phyloP scores from a whole-genome alignment of 2,329 filamentous ascomycete genomes.

The Beauveria medogensis region DNA sequence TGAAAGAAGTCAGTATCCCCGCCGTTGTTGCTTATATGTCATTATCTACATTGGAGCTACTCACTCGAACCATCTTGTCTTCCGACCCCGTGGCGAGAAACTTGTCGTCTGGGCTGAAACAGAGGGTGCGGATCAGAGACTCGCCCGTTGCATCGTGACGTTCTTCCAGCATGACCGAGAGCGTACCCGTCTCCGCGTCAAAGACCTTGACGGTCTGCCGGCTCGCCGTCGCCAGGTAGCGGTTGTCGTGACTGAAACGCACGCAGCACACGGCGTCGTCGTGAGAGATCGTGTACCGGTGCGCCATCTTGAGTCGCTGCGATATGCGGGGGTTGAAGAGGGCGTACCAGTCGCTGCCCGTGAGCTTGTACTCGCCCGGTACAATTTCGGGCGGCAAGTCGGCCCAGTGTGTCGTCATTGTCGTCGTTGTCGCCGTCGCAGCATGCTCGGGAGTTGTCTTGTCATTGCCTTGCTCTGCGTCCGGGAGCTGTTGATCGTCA shows the following conservation, averaged over 20 bases:
- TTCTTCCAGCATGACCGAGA: constrained; percentile 84
- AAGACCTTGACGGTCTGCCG: constrained; percentile 98
- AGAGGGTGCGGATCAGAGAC: constrained; percentile 93
- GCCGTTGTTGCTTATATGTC: not conserved
- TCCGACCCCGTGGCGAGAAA: constrained; percentile 93
- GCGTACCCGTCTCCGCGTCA: constrained; percentile 78
- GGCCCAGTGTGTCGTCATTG: constrained; percentile 27
- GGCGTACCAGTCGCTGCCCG: constrained; percentile 86
- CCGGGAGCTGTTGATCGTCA: not conserved
- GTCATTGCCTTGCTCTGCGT: constrained; percentile 1
- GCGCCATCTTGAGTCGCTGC: constrained; percentile 81
- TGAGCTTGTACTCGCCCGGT: constrained; percentile 79
- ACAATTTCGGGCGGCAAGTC: constrained; percentile 87
- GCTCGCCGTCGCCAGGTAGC: constrained; percentile 92
- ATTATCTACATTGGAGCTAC: constrained; percentile 22
- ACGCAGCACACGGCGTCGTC: constrained; percentile 98
- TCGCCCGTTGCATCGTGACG: constrained; percentile 72
- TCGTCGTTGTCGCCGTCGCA: too few species aligned
- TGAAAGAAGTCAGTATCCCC: not conserved
- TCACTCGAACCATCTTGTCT: constrained; percentile 90
- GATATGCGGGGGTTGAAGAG: constrained; percentile 91
- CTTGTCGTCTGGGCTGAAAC: constrained; percentile 93
- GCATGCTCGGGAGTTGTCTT: not conserved
- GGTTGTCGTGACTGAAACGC: constrained; percentile 89
- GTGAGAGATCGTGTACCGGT: constrained; percentile 85